Evolutionary conservation across 768 basidiomycete species (phyloP), one percentile per base, ranked within the genome.

Genomic region (Termitomyces sp.): DNA sequence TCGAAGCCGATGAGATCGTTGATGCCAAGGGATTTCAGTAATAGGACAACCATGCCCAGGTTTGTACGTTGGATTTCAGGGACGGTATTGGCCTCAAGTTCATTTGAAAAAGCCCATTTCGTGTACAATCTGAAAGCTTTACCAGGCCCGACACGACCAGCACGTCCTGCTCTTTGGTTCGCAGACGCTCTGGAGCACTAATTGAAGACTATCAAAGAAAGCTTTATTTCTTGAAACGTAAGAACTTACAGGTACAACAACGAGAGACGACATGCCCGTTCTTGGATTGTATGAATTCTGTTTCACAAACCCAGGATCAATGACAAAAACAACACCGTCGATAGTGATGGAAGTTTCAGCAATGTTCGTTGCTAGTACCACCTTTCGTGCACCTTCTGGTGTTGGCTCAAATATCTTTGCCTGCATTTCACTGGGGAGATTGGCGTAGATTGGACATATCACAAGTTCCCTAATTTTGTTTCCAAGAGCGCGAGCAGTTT

Each of bases 271-370:
- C 97, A 99, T 99, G 15, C 97, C 96, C 46, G 97, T 97, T 67
- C 95, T 83, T 2, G 97, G 97, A 73, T 99, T 99, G 70, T 97
- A 99, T 42, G 94, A 90, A 71, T 99, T 98, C 70, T 99, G 97
- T 78, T 99, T 99, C 65, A 98, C 96, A 67, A 98, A 98, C 13
- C 97, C 97, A 3, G 97, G 97, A 70, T 99, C 97, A 63, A 99
- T 98, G 42, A 99, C 97, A 71, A 97, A 99, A 2, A 98, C 96
- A 6, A 99, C 97, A 31, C 97, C 97, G 56, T 98, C 97, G 65
- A 99, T 99, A 8, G 97, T 99, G 70, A 99, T 99, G 6, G 93
- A 95, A 4, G 97, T 99, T 74, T 99, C 97, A n/a, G 97, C 97
- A 63, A 99, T 98, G 69, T 99, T 99, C 22, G 97, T 99, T 3